These are phyloP conservation scores for Leccinum sublutescens DNA, from an alignment of 768 basidiomycete genomes.

Conservation along the genomic window DNA sequence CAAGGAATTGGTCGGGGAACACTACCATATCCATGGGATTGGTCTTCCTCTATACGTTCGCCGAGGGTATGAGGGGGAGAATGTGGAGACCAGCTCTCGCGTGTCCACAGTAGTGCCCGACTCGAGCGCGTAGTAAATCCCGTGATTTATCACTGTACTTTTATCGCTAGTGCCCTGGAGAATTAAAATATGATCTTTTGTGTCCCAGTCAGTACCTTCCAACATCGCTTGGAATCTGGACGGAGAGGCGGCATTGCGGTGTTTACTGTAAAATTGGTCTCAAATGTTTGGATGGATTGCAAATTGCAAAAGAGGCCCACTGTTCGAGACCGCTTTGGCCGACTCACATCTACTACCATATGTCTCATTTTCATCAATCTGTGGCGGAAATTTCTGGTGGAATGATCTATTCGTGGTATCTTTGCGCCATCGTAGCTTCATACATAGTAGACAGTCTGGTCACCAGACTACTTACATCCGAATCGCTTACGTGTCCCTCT, in stretches of 20 bases:
- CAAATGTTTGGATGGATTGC: no score
- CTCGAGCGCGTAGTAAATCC: background rate
- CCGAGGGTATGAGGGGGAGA: conserved; percentile 16
- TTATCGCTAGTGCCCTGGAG: background rate
- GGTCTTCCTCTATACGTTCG: conserved; percentile 33
- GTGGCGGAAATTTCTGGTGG: background rate
- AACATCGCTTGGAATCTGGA: no score
- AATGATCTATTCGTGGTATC: background rate
- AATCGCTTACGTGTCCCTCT: no score
- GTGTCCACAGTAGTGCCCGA: background rate
- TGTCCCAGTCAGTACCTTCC: no score
- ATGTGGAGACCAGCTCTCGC: conserved; percentile 32
- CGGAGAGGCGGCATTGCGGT: no score
- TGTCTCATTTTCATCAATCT: background rate
- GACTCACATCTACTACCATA: no score
- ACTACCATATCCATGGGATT: conserved; percentile 79
- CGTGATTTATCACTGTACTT: background rate
- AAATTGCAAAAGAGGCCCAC: no score
- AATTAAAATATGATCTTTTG: no score
- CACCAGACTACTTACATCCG: no score
- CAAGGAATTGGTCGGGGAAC: conserved; percentile 85
- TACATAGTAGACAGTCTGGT: no score
- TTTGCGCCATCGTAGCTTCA: background rate
- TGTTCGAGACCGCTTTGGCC: no score
- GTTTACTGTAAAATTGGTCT: no score